Base-by-base conservation (phyloP, 1,284 basidiomycete species). In the Abortiporus biennis region DNA sequence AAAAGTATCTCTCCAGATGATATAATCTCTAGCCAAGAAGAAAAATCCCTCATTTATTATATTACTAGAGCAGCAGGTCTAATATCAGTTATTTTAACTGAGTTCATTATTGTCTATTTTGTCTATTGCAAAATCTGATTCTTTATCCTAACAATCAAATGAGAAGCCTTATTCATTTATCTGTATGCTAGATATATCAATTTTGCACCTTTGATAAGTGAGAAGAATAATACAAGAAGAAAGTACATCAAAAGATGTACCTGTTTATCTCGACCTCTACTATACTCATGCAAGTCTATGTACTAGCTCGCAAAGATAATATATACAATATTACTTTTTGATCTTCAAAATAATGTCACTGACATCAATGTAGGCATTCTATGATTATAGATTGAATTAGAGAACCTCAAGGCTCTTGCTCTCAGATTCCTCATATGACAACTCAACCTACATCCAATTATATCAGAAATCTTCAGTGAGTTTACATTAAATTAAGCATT, bases 401-500 rank as follows among this genome's bases (percentile, higher is more conserved):
- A 48, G 3, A 33, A 27, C 24, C 43, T 53, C 1, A 47, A 49
- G 36, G 42, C 42, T 27, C 43, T 40, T 15, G 47, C 52, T 3
- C 36, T 51, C 12, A 41, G 44, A 21, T 42, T 49, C 27, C 46
- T 53, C 19, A 38, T 42, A 27, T 41, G 50, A 35, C 36, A 51
- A n/a, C 48, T 53, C 44, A 51, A 46, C 44, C 37, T 38, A 32
- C 9, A 17, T 11, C 11, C 9, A 15, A 23, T 37, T 25, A 43
- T 53, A 19, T 35, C 44, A 24, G 42, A 53, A 37, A 31, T 53
- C 11, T 53, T 53, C 46, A 49, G 48, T 40, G 33, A 35, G 30
- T 53, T 51, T 42, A 51, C 52, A 11, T 43, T 47, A n/a, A 24
- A 38, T 49, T 53, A 16, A 24, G 47, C 39, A n/a, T n/a, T n/a